These are phyloP conservation scores for Acacia acuminata DNA, from an alignment of 306 rosid species.

Conservation along the genomic window DNA sequence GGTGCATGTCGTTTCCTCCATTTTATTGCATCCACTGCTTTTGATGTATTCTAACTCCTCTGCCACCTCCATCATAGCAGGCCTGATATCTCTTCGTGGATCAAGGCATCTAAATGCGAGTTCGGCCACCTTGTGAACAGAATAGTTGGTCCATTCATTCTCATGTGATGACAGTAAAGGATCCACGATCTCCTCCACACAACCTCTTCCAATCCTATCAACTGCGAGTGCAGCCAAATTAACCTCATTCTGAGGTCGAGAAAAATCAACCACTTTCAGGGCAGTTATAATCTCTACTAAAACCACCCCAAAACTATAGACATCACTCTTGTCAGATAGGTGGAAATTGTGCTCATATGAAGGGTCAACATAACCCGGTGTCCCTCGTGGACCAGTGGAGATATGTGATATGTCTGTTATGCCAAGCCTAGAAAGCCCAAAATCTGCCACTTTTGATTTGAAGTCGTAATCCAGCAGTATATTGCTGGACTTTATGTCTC, in stretches of 20 bases:
- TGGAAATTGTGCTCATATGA: conserved; percentile 89
- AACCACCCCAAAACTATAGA: conserved; percentile 92
- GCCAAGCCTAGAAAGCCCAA: conserved; percentile 96
- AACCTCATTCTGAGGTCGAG: conserved; percentile 68
- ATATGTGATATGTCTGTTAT: conserved; percentile 74
- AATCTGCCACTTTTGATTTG: conserved; percentile 94
- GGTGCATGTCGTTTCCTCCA: conserved; percentile 62
- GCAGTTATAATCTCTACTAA: conserved; percentile 91
- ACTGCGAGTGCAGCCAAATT: conserved; percentile 95
- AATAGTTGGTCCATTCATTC: conserved; percentile 87
- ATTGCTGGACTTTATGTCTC: conserved; percentile 93
- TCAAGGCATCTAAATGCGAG: conserved; percentile 97
- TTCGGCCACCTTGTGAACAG: conserved; percentile 84
- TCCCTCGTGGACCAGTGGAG: conserved; percentile 94
- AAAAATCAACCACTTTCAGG: conserved; percentile 86
- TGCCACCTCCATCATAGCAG: conserved; percentile 89
- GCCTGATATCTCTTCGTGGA: conserved; percentile 84
- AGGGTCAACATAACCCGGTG: conserved; percentile 96
- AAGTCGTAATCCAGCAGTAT: conserved; percentile 76
- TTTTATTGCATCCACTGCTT: conserved; percentile 70
- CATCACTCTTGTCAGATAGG: conserved; percentile 89
- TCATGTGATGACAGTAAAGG: conserved; percentile 76
- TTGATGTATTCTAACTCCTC: conserved; percentile 78
- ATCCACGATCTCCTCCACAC: conserved; percentile 77
- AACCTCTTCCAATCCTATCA: conserved; percentile 79